These are phyloP conservation scores for Mangifera indica DNA, from an alignment of 345 rosid species.

Conservation along the genomic window DNA sequence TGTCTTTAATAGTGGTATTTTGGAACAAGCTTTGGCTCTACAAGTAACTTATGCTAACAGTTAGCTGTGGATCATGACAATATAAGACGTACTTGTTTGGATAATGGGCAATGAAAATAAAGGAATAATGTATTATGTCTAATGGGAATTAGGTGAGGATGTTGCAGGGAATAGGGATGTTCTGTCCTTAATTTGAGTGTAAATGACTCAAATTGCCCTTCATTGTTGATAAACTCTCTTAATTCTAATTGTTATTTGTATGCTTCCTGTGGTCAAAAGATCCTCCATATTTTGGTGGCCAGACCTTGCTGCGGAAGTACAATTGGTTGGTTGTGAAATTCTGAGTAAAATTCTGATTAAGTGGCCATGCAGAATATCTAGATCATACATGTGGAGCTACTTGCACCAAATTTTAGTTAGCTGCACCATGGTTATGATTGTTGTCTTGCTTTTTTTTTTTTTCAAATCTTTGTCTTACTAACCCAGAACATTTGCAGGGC, in stretches of 20 bases:
- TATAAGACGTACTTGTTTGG: no score
- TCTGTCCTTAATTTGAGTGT: not conserved
- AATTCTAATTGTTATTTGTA: not conserved
- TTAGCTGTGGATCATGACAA: not conserved
- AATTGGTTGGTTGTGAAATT: not conserved
- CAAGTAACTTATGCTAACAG: not conserved
- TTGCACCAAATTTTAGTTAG: not conserved
- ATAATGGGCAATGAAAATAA: no score
- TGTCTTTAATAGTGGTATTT: not conserved
- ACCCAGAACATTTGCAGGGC: slow-evolving; percentile 57
- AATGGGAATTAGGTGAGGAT: not conserved
- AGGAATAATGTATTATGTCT: no score
- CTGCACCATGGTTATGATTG: not conserved
- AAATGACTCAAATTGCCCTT: not conserved
- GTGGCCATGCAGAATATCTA: not conserved
- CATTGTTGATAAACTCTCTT: not conserved
- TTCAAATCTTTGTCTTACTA: slow-evolving; percentile 3
- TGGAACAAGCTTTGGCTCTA: not conserved
- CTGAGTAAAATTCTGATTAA: not conserved
- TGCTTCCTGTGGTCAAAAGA: not conserved
- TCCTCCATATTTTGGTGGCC: not conserved
- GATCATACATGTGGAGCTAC: slow-evolving; percentile 11
- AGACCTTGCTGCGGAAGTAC: not conserved
- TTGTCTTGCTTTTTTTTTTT: not conserved
- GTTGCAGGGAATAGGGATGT: not conserved